Evolutionary conservation across 2,329 filamentous ascomycete genomes (phyloP).

Genomic region (Sclerotinia borealis): DNA sequence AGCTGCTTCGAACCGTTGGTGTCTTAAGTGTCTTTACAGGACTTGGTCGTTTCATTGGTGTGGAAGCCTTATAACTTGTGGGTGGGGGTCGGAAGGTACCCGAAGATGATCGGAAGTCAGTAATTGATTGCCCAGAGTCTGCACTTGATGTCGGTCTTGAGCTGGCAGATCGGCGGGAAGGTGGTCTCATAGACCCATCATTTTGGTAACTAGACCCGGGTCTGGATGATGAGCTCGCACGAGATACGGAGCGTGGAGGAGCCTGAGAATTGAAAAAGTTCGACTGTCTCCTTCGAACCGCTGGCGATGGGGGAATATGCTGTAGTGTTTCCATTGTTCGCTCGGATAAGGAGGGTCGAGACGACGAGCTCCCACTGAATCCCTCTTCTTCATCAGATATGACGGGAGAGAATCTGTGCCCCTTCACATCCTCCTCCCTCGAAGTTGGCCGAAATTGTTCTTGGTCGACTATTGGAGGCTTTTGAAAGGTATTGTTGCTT

Average conservation of each 20-base stretch:
- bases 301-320: conserved; percentile 71
- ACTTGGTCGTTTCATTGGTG: conserved; percentile 36
- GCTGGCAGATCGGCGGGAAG: conserved; percentile 45
- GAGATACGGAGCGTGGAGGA: conserved; percentile 45
- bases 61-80: conserved; percentile 38
- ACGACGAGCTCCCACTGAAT: not conserved
- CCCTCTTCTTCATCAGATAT: conserved; percentile 6
- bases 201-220: conserved; percentile 53
- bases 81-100: conserved; percentile 41
- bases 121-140: conserved; percentile 36
- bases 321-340: conserved; percentile 81
- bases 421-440: conserved; percentile 14
- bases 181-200: conserved; percentile 48
- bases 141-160: conserved; percentile 49
- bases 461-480: conserved; percentile 4
- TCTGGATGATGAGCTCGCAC: conserved; percentile 21
- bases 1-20: conserved; percentile 27
- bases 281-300: conserved; percentile 58
- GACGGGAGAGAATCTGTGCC: conserved; percentile 1
- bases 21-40: conserved; percentile 35
- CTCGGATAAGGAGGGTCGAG: conserved; percentile 63
- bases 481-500: conserved; percentile 21
- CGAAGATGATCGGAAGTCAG: conserved; percentile 40
- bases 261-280: conserved; percentile 66
- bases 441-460: not conserved